phyloP scores from a whole-genome alignment of 140 eudicot genomes.

The Ambrosia hybrid region DNA sequence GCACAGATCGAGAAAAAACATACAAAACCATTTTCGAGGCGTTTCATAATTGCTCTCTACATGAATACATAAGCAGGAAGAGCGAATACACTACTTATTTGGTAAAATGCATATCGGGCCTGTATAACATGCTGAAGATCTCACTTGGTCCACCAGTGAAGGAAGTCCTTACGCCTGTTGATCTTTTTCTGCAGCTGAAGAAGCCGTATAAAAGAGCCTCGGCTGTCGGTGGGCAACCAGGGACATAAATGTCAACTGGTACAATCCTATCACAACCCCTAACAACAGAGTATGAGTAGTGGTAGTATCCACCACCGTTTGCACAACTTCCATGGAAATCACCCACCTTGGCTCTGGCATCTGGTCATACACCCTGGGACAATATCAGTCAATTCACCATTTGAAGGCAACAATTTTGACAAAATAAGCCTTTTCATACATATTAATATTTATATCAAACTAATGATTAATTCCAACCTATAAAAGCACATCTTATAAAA shows the following conservation, averaged over 20 bases:
- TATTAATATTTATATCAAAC: too few species aligned
- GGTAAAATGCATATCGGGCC: constrained; percentile 12
- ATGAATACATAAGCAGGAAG: constrained; percentile 15
- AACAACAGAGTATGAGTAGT: constrained; percentile 90
- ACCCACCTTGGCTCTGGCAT: constrained; percentile 99
- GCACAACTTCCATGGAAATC: constrained; percentile 97
- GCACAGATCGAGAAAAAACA: too few species aligned
- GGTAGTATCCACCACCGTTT: constrained; percentile 95
- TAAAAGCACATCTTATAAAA: too few species aligned
- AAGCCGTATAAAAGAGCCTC: constrained; percentile 86
- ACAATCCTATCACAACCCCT: constrained; percentile 90
- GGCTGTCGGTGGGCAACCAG: constrained; percentile 98
- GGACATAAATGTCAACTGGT: constrained; percentile 91
- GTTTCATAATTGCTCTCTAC: constrained; percentile 15
- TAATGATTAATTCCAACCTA: too few species aligned
- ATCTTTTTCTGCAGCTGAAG: constrained; percentile 75
- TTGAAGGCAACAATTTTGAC: neutral
- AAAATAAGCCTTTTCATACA: too few species aligned
- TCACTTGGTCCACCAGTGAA: constrained; percentile 86
- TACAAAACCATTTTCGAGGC: constrained; percentile 4
- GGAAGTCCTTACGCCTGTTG: constrained; percentile 80
- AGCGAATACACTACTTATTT: constrained; percentile 34
- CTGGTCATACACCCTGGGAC: constrained; percentile 83
- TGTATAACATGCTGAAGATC: neutral
- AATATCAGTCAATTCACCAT: neutral